A percentile compares a stretch with the other conserved stretches of the same genome.
phyloP scores from a whole-genome alignment of 2,329 filamentous ascomycete genomes.

The Tolypocladium sp. region DNA sequence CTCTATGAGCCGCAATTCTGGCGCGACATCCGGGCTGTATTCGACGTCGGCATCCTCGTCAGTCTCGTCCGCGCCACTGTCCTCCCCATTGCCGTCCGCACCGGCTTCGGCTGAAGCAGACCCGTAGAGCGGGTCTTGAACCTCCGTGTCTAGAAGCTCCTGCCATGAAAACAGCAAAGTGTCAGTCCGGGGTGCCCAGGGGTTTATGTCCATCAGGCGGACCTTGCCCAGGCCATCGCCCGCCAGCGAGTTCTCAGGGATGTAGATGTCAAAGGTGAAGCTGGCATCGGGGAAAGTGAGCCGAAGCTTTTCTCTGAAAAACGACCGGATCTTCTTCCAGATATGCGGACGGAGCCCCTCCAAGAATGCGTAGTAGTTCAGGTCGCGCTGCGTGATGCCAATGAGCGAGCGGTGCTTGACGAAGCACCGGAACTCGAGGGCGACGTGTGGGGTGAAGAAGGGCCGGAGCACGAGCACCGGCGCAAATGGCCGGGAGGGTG shows the following conservation, averaged over 20 bases:
- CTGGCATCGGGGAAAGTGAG: conserved; percentile 73
- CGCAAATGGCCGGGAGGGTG: conserved; percentile 41
- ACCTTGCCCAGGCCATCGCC: conserved; percentile 59
- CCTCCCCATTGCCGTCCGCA: conserved; percentile 23
- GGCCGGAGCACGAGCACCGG: conserved; percentile 82
- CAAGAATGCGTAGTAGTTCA: conserved; percentile 85
- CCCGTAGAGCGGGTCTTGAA: conserved; percentile 48
- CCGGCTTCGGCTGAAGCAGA: conserved; percentile 16
- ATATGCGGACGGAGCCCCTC: conserved; percentile 53
- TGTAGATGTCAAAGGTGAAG: conserved; percentile 88
- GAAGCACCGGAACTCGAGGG: conserved; percentile 92
- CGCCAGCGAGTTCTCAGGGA: conserved; percentile 56
- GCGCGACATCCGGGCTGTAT: conserved; percentile 49
- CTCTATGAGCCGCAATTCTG: conserved; percentile 75
- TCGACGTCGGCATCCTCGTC: conserved; percentile 34
- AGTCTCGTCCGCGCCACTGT: conserved; percentile 26
- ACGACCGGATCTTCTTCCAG: conserved; percentile 58
- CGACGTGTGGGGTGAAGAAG: conserved; percentile 80
- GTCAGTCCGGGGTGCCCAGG: conserved; percentile 86
- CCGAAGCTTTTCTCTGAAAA: conserved; percentile 67
- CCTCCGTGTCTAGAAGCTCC: conserved; percentile 68
- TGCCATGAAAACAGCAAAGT: conserved; percentile 83
- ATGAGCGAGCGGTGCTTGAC: conserved; percentile 75
- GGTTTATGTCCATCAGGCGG: conserved; percentile 88
- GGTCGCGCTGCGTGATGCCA: conserved; percentile 78